A percentile compares a stretch with the other conserved stretches of the same genome.
These are phyloP conservation scores for Aspergillus fischeri DNA, from an alignment of 2,329 filamentous ascomycete species.

Conservation along the genomic window DNA sequence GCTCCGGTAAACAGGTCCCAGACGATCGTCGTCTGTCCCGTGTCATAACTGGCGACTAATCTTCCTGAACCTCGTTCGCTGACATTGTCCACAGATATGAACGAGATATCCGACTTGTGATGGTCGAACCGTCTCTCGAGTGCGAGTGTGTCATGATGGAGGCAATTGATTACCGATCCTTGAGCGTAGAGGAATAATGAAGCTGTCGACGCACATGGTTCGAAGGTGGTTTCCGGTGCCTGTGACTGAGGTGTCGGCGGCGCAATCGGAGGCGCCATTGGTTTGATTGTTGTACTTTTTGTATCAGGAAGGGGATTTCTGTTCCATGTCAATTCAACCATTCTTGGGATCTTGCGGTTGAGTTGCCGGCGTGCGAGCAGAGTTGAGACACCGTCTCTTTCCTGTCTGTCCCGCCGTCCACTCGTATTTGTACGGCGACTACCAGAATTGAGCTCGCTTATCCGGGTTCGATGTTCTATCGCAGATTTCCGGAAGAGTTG, in stretches of 20 bases:
- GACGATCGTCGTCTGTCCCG: slow-evolving; percentile 84
- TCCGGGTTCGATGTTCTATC: not conserved
- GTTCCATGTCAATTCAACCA: slow-evolving; percentile 59
- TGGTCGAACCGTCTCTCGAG: slow-evolving; percentile 81
- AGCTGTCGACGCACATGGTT: slow-evolving; percentile 85
- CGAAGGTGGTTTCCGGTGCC: slow-evolving; percentile 54
- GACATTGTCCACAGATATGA: slow-evolving; percentile 85
- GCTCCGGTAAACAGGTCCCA: slow-evolving; percentile 94
- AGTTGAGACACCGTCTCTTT: not conserved
- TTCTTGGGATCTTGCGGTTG: slow-evolving; percentile 25
- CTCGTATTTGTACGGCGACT: not conserved
- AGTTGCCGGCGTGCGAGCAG: not conserved
- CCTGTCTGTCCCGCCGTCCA: not conserved
- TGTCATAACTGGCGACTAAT: slow-evolving; percentile 89
- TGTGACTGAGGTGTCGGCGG: slow-evolving; percentile 22
- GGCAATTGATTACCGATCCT: slow-evolving; percentile 74
- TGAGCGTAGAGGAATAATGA: slow-evolving; percentile 87
- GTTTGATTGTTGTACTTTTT: slow-evolving; percentile 51
- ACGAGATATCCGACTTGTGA: slow-evolving; percentile 76
- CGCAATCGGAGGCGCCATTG: slow-evolving; percentile 34
- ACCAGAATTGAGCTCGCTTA: not conserved
- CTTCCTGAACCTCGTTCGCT: slow-evolving; percentile 82
- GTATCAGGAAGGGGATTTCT: slow-evolving; percentile 58
- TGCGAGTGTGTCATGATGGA: slow-evolving; percentile 87
- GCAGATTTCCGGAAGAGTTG: not conserved